phyloP scores from a whole-genome alignment of 2,329 filamentous ascomycete species.

The Pseudogymnoascus sp. region DNA sequence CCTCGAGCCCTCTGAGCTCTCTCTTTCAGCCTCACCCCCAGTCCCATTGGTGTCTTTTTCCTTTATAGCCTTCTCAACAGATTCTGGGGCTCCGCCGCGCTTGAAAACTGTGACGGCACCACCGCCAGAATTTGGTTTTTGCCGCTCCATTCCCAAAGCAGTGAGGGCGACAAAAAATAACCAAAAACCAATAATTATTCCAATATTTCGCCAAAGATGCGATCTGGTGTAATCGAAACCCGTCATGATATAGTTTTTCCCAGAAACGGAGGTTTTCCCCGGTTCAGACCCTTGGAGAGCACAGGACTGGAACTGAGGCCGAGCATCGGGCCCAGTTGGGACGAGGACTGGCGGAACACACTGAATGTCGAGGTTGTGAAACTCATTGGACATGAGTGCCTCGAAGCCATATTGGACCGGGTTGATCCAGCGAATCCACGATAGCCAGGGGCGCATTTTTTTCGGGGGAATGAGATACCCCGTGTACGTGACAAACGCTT shows the following conservation, averaged over 20 bases:
- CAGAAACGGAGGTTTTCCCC: conserved; percentile 44
- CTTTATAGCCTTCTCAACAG: conserved; percentile 43
- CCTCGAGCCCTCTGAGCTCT: conserved; percentile 18
- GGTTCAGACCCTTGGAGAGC: conserved; percentile 49
- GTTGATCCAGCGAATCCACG: conserved; percentile 50
- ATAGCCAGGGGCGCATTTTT: conserved; percentile 49
- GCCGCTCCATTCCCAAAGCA: conserved; percentile 34
- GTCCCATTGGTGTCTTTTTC: conserved; percentile 35
- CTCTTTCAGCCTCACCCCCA: conserved; percentile 26
- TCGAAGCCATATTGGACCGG: conserved; percentile 61
- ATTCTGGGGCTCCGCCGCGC: conserved; percentile 54
- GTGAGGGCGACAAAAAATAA: conserved; percentile 41
- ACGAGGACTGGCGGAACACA: conserved; percentile 43
- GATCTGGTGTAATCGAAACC: conserved; percentile 47
- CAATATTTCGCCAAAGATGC: conserved; percentile 56
- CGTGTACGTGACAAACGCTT: conserved; percentile 44
- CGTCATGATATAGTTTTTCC: conserved; percentile 47
- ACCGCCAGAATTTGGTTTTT: conserved; percentile 53
- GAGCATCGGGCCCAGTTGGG: conserved; percentile 39
- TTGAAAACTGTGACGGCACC: conserved; percentile 56
- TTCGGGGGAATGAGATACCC: conserved; percentile 47
- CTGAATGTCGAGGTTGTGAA: conserved; percentile 48
- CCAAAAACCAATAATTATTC: conserved; percentile 45
- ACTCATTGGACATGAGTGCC: conserved; percentile 76
- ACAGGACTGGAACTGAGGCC: conserved; percentile 45